A percentile compares a stretch with the other conserved stretches of the same genome.
Conservation (phyloP, 371 early-diverging fungal genomes). For the Mortierella sp. region DNA sequence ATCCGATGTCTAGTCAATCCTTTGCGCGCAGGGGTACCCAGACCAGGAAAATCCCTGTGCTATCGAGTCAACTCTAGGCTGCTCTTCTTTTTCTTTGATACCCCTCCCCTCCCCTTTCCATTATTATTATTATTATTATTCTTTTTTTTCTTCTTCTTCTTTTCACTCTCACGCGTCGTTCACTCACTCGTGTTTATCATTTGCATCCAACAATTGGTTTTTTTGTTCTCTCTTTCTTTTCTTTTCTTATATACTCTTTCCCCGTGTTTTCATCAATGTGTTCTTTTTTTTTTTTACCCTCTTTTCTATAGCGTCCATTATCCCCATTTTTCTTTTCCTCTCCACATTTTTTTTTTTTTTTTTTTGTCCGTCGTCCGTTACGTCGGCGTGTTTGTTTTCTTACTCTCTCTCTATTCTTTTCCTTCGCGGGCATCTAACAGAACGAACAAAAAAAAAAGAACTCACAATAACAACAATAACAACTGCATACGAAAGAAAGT, state of each 20-base stretch:
- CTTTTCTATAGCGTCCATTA: too few species aligned
- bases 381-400: slow-evolving; percentile 2
- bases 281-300: neutral
- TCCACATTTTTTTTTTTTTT: neutral
- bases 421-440: neutral
- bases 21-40: too few species aligned
- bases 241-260: neutral
- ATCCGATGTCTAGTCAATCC: too few species aligned
- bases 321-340: neutral
- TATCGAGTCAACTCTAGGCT: too few species aligned
- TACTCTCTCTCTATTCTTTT: neutral
- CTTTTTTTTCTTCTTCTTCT: neutral
- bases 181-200: slow-evolving; percentile 1
- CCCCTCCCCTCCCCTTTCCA: neutral
- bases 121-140: neutral
- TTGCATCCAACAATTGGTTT: neutral
- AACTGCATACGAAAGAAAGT: neutral
- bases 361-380: neutral
- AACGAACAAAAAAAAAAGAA: too few species aligned
- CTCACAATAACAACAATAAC: too few species aligned
- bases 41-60: too few species aligned
- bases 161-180: neutral
- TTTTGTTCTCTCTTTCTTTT: slow-evolving; percentile 4
- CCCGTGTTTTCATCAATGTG: neutral
- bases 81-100: neutral